Evolutionary conservation across 1,139 yeast species (phyloP), one percentile per base, ranked within the genome.

Genomic region (Hansenula lynferdii): DNA sequence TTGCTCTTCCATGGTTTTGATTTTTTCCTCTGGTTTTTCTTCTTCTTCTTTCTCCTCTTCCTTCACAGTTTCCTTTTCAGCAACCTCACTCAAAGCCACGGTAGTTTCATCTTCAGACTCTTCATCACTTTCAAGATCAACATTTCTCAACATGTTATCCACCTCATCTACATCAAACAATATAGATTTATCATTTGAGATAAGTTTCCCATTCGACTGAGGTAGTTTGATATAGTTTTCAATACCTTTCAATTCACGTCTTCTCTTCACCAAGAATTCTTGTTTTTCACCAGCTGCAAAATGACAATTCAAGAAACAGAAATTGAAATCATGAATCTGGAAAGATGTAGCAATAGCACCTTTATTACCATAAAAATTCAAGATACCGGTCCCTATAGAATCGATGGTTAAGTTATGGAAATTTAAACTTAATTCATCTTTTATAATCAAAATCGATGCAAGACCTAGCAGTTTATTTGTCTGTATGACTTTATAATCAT

Each of bases 201-300:
- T 42, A 8, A 55, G 37, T 1, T 40, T 38, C 8, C 56, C 61
- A 29, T 51, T 47, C 1, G 49, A 33, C 12, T 37, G 29, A 2
- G 34, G 40, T 22, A 51, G 36, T 17, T 38, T 47, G 35, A 50
- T 43, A 34, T 49, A 51, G 17, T 43, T 47, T 33, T 48, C 49
- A 35, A 70, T 67, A 30, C 70, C 73, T 11, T 57, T 56, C 16
- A 72, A 49, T 49, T 66, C 76, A 65, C 67, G 67, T 35, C 67
- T 63, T 40, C 74, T 54, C 42, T 67, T 61, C 20, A 56, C 58
- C 22, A 61, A 42, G 24, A 66, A 63, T n/a, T 63, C 53, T 1
- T 68, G 70, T 8, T 81, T 80, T 50, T 81, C 87, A 38, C 80
- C 83, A 3, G 92, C 90, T 5, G 82, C 72, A 36, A 85, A 64